Conservation (phyloP, 1,284 basidiomycete genomes). For the Cutaneotrichosporon arboriforme region DNA sequence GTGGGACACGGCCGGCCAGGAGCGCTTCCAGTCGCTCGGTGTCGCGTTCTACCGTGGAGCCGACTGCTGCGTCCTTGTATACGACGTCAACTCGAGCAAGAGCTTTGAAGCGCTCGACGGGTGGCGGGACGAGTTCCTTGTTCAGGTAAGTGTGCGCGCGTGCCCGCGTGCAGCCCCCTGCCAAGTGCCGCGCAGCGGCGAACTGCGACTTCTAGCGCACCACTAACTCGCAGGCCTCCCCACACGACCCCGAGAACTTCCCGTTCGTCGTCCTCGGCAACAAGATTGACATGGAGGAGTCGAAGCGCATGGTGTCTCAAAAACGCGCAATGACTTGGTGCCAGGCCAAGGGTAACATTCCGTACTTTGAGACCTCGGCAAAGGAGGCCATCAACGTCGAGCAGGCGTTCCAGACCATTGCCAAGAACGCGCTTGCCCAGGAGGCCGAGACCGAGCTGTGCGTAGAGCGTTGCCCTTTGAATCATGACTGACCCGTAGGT, state of each 20-base stretch:
- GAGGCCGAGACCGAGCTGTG: conserved; percentile 80
- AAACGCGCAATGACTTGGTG: conserved; percentile 99
- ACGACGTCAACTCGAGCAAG: conserved; percentile 98
- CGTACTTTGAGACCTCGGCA: conserved; percentile 99
- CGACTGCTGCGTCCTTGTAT: conserved; percentile 98
- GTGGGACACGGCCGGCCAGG: conserved; percentile 99
- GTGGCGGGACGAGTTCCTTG: conserved; percentile 96
- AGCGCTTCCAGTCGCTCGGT: conserved; percentile 97
- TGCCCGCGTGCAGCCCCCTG: neutral
- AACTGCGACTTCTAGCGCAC: no score
- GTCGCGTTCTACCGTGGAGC: conserved; percentile 99
- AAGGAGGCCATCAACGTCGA: conserved; percentile 99
- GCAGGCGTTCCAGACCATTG: conserved; percentile 98
- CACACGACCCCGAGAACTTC: conserved; percentile 99
- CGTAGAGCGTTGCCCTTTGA: neutral
- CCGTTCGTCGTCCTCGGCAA: conserved; percentile 98
- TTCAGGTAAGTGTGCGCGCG: conserved; percentile 53
- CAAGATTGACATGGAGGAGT: conserved; percentile 99
- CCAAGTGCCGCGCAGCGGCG: no score
- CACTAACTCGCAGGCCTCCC: conserved; percentile 67
- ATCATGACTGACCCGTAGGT: no score
- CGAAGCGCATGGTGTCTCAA: conserved; percentile 97
- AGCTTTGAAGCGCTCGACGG: conserved; percentile 94
- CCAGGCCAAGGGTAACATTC: conserved; percentile 98
- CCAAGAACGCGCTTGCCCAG: conserved; percentile 95